Evolutionary conservation across 2,329 filamentous ascomycete species (phyloP).

Genomic region (Cryphonectria nitschkei): DNA sequence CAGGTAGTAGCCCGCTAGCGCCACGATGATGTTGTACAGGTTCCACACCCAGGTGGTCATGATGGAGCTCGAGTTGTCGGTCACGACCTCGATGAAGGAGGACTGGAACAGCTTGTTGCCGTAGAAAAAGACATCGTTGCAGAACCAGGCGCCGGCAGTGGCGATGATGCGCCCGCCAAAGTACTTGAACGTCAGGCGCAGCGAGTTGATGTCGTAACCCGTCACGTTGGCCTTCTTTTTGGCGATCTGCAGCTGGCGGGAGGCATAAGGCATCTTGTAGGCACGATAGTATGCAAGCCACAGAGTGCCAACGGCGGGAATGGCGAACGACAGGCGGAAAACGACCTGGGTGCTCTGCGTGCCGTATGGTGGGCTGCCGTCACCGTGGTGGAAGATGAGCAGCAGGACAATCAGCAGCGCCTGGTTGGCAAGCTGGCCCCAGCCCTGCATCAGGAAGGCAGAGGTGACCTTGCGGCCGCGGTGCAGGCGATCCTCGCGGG

Average conservation of each 20-base stretch:
- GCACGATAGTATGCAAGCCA: constrained; percentile 97
- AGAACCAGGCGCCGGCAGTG: constrained; percentile 89
- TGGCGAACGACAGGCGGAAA: constrained; percentile 89
- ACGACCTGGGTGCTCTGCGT: constrained; percentile 81
- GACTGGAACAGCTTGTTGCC: constrained; percentile 97
- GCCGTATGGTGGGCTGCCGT: constrained; percentile 77
- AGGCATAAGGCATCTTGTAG: constrained; percentile 90
- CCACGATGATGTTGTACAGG: constrained; percentile 86
- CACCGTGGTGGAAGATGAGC: constrained; percentile 83
- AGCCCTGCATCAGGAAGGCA: constrained; percentile 97
- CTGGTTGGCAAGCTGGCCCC: constrained; percentile 96
- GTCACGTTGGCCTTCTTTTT: constrained; percentile 89
- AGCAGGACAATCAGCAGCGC: constrained; percentile 84
- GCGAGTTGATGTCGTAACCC: constrained; percentile 86
- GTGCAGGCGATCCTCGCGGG: constrained; percentile 89
- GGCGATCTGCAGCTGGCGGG: constrained; percentile 76
- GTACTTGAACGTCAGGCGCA: constrained; percentile 76
- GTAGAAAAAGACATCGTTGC: constrained; percentile 98
- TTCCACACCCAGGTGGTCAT: constrained; percentile 93
- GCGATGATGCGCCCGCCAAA: constrained; percentile 87
- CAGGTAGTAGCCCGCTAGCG: constrained; percentile 84
- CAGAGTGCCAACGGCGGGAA: constrained; percentile 86
- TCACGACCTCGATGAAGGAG: constrained; percentile 85
- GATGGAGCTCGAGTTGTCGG: constrained; percentile 68
- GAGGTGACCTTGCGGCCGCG: constrained; percentile 94